phyloP scores from a whole-genome alignment of 1,284 basidiomycete species.

The Ceratobasidium sp. region DNA sequence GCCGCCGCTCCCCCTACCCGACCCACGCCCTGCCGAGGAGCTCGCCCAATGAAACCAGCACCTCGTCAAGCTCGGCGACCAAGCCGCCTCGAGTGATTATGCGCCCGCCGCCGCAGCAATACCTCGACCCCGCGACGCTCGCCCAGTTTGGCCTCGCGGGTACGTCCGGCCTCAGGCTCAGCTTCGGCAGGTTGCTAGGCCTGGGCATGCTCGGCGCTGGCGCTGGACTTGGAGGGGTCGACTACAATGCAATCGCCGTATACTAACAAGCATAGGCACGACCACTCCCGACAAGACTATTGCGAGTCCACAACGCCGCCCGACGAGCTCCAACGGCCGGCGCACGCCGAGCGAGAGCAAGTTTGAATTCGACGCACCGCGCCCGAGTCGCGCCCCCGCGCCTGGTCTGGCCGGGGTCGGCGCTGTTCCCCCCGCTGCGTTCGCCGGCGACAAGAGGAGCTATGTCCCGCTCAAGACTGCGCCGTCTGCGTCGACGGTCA shows the following conservation, averaged over 20 bases:
- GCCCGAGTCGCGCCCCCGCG: conserved; percentile 22
- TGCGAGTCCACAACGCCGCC: conserved; percentile 34
- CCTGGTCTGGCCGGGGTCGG: neutral
- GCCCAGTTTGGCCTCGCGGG: conserved; percentile 73
- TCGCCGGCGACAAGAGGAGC: conserved; percentile 12
- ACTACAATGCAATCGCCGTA: conserved; percentile 30
- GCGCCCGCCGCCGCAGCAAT: conserved; percentile 52
- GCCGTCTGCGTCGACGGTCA: conserved; percentile 20
- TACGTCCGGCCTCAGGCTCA: conserved; percentile 68
- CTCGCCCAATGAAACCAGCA: conserved; percentile 84
- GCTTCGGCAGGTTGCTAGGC: conserved; percentile 68
- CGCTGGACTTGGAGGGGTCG: conserved; percentile 14
- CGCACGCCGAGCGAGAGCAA: conserved; percentile 5
- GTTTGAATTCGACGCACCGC: neutral
- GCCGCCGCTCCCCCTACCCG: conserved; percentile 62
- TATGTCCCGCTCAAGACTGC: conserved; percentile 44
- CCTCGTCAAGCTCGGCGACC: conserved; percentile 77
- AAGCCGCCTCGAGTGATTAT: conserved; percentile 62
- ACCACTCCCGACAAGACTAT: conserved; percentile 9
- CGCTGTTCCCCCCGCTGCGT: too few species aligned
- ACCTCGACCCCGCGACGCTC: conserved; percentile 69
- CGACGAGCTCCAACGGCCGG: conserved; percentile 10
- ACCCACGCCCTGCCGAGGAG: conserved; percentile 80
- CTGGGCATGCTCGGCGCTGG: conserved; percentile 53
- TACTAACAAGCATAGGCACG: conserved; percentile 22